Percentiles rank a stretch among this genome's conserved stretches.
These are phyloP conservation scores for Jacaranda copaia DNA, from an alignment of 257 asterid genomes.

Conservation along the genomic window DNA sequence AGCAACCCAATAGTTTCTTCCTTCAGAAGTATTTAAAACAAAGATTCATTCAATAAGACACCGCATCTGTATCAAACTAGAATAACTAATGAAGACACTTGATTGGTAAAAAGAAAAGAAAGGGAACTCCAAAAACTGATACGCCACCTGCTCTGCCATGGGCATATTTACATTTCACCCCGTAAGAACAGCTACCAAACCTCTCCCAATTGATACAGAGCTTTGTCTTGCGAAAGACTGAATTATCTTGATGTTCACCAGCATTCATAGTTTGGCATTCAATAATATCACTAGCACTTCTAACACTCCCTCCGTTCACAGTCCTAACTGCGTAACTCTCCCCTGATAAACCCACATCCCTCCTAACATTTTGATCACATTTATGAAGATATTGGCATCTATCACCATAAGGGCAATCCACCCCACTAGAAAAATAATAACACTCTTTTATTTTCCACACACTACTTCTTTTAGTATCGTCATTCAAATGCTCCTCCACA, in stretches of 20 bases:
- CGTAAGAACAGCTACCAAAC: slow-evolving; percentile 46
- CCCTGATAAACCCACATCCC: not conserved
- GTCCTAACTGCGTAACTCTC: too few species aligned
- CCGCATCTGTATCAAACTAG: not conserved
- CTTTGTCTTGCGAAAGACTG: slow-evolving; percentile 41
- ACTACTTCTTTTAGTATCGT: slow-evolving; percentile 19
- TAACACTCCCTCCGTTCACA: too few species aligned
- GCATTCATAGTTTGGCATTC: not conserved
- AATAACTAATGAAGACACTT: not conserved
- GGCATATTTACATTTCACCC: slow-evolving; percentile 54
- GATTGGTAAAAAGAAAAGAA: too few species aligned
- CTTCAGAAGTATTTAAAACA: not conserved
- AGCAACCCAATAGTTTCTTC: not conserved
- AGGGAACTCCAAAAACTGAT: not conserved
- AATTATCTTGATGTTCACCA: slow-evolving; percentile 9
- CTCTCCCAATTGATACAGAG: slow-evolving; percentile 50
- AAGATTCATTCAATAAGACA: not conserved
- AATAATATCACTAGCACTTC: too few species aligned
- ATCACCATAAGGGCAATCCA: slow-evolving; percentile 54
- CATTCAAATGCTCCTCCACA: slow-evolving; percentile 19
- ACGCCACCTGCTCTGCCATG: slow-evolving; percentile 62
- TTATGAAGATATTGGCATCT: slow-evolving; percentile 42
- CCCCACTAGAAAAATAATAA: slow-evolving; percentile 25
- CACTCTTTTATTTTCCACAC: slow-evolving; percentile 34
- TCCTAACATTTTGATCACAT: slow-evolving; percentile 2